Conservation (phyloP, 352 stramenopile species). For the Pythium apleroticum region DNA sequence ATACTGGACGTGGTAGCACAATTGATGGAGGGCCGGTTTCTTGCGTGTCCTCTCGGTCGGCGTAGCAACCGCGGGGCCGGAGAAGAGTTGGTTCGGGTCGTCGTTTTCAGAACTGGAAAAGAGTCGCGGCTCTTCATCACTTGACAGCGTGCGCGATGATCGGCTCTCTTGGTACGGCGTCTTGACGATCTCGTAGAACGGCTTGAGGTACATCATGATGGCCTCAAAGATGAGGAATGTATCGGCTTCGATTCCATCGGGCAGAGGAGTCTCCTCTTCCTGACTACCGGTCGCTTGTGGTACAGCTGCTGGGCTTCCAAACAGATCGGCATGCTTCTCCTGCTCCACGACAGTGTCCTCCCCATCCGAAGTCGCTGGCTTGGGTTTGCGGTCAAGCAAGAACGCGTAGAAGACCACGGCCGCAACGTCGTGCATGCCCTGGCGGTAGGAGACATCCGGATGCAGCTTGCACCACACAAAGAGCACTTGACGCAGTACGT, state of each 20-base stretch:
- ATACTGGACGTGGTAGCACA: slow-evolving; percentile 77
- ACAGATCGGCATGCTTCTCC: slow-evolving; percentile 20
- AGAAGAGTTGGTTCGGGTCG: slow-evolving; percentile 27
- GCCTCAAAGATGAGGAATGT: slow-evolving; percentile 75
- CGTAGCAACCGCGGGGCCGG: slow-evolving; percentile 12
- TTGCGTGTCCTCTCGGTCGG: slow-evolving; percentile 22
- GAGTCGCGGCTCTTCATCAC: slow-evolving; percentile 23
- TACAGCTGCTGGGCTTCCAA: slow-evolving; percentile 13
- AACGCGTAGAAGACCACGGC: slow-evolving; percentile 80
- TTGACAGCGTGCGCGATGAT: not conserved
- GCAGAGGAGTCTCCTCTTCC: slow-evolving; percentile 27
- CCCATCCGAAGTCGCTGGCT: slow-evolving; percentile 14
- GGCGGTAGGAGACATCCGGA: slow-evolving; percentile 77
- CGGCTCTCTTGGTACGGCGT: slow-evolving; percentile 27
- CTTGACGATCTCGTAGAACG: slow-evolving; percentile 74
- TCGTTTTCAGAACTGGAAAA: slow-evolving; percentile 34
- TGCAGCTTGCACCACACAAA: slow-evolving; percentile 86
- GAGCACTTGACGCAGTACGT: slow-evolving; percentile 67
- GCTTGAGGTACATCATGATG: slow-evolving; percentile 77
- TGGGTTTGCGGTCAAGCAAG: slow-evolving; percentile 25
- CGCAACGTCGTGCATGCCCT: slow-evolving; percentile 85
- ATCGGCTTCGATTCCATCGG: slow-evolving; percentile 52
- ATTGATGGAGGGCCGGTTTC: slow-evolving; percentile 52
- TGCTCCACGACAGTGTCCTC: slow-evolving; percentile 1
- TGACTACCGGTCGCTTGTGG: slow-evolving; percentile 3